A percentile compares a stretch with the other conserved stretches of the same genome.
Evolutionary conservation across 2,329 filamentous ascomycete species (phyloP).

Genomic region (Cladosporium sp.): DNA sequence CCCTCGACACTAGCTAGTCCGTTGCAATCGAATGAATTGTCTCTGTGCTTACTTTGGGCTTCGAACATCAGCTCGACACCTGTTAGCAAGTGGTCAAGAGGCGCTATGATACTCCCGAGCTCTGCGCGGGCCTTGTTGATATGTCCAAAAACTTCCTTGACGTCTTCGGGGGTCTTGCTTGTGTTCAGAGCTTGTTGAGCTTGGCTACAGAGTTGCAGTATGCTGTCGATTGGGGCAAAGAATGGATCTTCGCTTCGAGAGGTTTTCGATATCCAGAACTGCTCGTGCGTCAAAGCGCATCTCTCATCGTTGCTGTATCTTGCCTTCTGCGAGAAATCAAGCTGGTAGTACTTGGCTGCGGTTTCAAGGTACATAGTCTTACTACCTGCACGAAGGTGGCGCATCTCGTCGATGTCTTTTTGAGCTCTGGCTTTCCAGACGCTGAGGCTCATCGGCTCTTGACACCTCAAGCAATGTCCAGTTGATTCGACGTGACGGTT

Average conservation of each 20-base stretch:
- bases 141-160: not conserved
- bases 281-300: slow-evolving; percentile 1
- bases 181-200: not conserved
- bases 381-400: not conserved
- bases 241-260: not conserved
- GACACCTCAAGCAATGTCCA: not conserved
- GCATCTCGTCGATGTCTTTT: not conserved
- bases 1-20: slow-evolving; percentile 49
- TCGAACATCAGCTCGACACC: not conserved
- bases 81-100: not conserved
- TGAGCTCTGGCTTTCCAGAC: not conserved
- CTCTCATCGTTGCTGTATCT: not conserved
- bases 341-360: not conserved
- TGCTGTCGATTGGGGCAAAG: not conserved
- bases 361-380: slow-evolving; percentile 4
- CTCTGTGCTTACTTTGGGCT: not conserved
- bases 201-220: not conserved
- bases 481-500: not conserved
- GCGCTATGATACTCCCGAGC: not conserved
- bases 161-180: not conserved
- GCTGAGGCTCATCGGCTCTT: not conserved
- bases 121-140: slow-evolving; percentile 7
- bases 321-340: slow-evolving; percentile 5
- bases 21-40: slow-evolving; percentile 18
- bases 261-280: slow-evolving; percentile 4